Evolutionary conservation across 768 basidiomycete species (phyloP).

Genomic region (Lactarius indigo): DNA sequence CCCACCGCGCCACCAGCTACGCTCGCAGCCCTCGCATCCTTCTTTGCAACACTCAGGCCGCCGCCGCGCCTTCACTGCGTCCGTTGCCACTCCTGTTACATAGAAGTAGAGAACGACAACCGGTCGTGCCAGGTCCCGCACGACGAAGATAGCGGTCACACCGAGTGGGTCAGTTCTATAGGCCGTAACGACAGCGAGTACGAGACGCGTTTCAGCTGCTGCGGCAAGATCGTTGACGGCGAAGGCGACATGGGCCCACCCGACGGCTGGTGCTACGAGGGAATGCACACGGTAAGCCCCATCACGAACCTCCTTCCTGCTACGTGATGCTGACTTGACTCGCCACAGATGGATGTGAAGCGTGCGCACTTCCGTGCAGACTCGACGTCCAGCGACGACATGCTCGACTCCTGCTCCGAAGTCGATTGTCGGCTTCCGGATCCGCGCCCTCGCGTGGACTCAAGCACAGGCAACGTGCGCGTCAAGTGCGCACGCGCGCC

Average conservation of each 20-base stretch:
- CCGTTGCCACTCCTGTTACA: conserved; percentile 68
- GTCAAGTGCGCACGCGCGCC: conserved; percentile 31
- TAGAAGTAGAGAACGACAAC: conserved; percentile 72
- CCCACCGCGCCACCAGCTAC: conserved; percentile 36
- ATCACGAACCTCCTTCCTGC: background rate
- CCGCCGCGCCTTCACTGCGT: conserved; percentile 72
- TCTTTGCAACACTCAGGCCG: conserved; percentile 59
- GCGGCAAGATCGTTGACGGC: conserved; percentile 66
- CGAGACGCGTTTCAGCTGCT: conserved; percentile 70
- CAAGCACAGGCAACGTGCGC: conserved; percentile 25
- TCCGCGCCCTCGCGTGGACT: background rate
- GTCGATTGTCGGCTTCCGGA: conserved; percentile 46
- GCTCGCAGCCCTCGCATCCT: conserved; percentile 47
- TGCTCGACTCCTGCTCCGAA: conserved; percentile 55
- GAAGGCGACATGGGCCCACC: conserved; percentile 81
- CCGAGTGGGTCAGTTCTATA: conserved; percentile 54
- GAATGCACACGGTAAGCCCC: conserved; percentile 64
- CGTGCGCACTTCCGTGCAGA: conserved; percentile 79
- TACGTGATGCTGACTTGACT: background rate
- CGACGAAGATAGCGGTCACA: conserved; percentile 76
- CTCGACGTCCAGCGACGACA: conserved; percentile 64
- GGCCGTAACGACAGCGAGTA: conserved; percentile 35
- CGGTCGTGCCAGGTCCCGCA: conserved; percentile 66
- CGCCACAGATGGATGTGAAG: conserved; percentile 58
- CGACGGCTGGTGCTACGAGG: conserved; percentile 86